Evolutionary conservation across 2,329 filamentous ascomycete species (phyloP).

Genomic region (Pseudogymnoascus sp.): DNA sequence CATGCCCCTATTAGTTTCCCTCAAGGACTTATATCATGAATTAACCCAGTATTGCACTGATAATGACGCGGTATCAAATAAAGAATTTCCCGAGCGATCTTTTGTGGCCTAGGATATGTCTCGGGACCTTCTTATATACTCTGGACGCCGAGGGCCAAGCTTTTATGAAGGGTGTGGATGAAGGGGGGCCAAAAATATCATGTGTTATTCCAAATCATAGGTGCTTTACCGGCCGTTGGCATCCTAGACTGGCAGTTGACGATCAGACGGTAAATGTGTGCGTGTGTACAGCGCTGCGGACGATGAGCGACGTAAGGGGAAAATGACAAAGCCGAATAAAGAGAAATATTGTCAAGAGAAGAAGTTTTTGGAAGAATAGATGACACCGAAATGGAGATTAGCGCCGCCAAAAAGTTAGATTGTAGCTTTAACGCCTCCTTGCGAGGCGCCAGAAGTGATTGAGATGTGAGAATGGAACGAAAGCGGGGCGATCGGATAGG

Average conservation of each 20-base stretch:
- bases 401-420: background rate
- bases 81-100: background rate
- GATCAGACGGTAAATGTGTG: slow-evolving; percentile 5
- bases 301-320: background rate
- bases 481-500: slow-evolving; percentile 2
- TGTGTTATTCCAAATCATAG: background rate
- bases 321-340: background rate
- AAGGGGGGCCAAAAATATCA: slow-evolving; percentile 5
- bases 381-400: background rate
- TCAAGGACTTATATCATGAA: background rate
- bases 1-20: slow-evolving; percentile 4
- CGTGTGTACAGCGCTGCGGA: background rate
- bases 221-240: background rate
- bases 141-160: background rate
- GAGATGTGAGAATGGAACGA: slow-evolving; percentile 8
- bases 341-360: background rate
- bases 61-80: background rate
- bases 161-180: background rate
- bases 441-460: background rate
- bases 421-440: background rate
- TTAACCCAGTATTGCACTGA: background rate
- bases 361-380: background rate
- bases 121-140: background rate
- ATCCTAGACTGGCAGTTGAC: background rate
- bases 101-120: background rate